A percentile compares a stretch with the other conserved stretches of the same genome.
phyloP scores from a whole-genome alignment of 2,329 filamentous ascomycete genomes.

The Juglanconis sp. region DNA sequence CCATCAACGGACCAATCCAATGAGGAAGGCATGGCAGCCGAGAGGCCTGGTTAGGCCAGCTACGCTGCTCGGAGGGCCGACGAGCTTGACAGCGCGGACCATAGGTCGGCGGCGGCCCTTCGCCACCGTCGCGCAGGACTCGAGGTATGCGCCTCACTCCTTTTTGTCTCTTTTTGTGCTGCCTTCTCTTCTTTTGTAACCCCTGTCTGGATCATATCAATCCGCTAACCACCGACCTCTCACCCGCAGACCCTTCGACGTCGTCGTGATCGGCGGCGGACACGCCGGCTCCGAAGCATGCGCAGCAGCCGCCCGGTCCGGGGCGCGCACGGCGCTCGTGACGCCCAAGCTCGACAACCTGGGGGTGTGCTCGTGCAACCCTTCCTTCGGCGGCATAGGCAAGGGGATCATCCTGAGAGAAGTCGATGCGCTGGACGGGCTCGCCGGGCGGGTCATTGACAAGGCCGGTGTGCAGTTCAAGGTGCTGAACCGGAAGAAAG shows the following conservation, averaged over 20 bases:
- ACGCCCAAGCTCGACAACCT: constrained; percentile 87
- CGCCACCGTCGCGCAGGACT: constrained; percentile 30
- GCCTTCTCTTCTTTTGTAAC: too few species aligned
- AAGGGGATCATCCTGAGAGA: constrained; percentile 96
- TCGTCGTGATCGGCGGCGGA: constrained; percentile 91
- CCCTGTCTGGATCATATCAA: not conserved
- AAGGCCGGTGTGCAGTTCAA: constrained; percentile 94
- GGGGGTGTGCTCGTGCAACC: constrained; percentile 94
- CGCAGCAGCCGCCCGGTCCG: constrained; percentile 82
- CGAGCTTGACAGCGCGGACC: constrained; percentile 8
- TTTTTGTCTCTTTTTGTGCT: too few species aligned
- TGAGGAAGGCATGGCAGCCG: constrained; percentile 31
- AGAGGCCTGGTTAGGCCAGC: constrained; percentile 26
- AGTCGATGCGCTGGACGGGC: constrained; percentile 88
- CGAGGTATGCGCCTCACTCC: constrained; percentile 23
- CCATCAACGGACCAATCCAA: constrained; percentile 15
- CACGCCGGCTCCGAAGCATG: constrained; percentile 95
- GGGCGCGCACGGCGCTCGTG: constrained; percentile 83
- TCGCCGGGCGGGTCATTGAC: constrained; percentile 85
- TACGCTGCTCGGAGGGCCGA: constrained; percentile 15
- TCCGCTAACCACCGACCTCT: not conserved
- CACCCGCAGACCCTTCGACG: constrained; percentile 68
- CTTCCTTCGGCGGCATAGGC: constrained; percentile 95
- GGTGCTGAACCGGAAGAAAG: constrained; percentile 82
- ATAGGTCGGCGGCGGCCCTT: constrained; percentile 22